phyloP scores from a whole-genome alignment of 2,329 filamentous ascomycete genomes.

The Talaromyces albobiverticillius region DNA sequence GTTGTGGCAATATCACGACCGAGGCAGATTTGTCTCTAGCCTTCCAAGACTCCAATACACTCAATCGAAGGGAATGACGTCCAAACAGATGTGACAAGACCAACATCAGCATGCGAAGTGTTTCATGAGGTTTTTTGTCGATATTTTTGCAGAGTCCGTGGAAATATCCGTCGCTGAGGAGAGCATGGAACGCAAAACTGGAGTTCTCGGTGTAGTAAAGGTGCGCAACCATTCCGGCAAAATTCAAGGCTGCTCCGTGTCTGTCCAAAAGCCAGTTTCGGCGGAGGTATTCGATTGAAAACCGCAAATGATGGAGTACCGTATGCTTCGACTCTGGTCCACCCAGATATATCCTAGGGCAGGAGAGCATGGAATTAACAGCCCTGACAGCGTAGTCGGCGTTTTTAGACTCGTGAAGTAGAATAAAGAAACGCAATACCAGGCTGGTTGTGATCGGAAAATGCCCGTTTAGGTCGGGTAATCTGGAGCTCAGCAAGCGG shows the following conservation, averaged over 20 bases:
- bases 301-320: constrained; percentile 72
- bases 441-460: constrained; percentile 75
- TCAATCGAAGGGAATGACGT: constrained; percentile 47
- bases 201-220: constrained; percentile 75
- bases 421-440: constrained; percentile 64
- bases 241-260: constrained; percentile 65
- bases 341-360: constrained; percentile 68
- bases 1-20: constrained; percentile 2
- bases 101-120: constrained; percentile 62
- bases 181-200: constrained; percentile 71
- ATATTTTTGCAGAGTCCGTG: constrained; percentile 60
- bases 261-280: constrained; percentile 63
- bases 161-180: constrained; percentile 70
- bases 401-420: constrained; percentile 64
- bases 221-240: constrained; percentile 67
- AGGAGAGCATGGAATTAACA: constrained; percentile 66
- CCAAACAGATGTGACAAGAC: constrained; percentile 70
- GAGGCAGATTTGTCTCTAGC: background rate
- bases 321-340: constrained; percentile 66
- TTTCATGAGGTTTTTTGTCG: constrained; percentile 46
- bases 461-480: constrained; percentile 73
- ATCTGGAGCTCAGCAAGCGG: constrained; percentile 67
- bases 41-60: constrained; percentile 42
- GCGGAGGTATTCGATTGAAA: constrained; percentile 76
- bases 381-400: constrained; percentile 61